phyloP scores from a whole-genome alignment of 2,329 filamentous ascomycete species.

The Aspergillus pseudoterreus region DNA sequence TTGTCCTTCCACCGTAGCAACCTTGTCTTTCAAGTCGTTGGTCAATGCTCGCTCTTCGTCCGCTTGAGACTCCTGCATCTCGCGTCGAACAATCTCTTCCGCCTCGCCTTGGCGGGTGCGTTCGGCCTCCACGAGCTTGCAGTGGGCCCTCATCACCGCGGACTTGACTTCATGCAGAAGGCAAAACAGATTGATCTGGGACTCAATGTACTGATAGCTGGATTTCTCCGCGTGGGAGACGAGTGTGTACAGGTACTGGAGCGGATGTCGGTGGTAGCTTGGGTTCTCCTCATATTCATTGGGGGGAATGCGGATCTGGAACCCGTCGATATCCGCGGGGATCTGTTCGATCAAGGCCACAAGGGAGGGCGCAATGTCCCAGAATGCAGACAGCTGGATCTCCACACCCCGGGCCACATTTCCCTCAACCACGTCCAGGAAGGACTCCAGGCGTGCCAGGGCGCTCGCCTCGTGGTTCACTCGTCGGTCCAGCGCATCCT shows the following conservation, averaged over 20 bases:
- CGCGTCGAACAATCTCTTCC: conserved; percentile 41
- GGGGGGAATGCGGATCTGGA: conserved; percentile 72
- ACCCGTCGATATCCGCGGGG: conserved; percentile 54
- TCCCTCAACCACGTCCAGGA: conserved; percentile 73
- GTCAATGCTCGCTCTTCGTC: conserved; percentile 70
- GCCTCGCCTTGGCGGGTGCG: conserved; percentile 45
- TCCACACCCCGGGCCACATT: conserved; percentile 87
- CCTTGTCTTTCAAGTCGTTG: conserved; percentile 88
- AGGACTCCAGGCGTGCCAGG: conserved; percentile 68
- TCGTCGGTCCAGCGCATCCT: conserved; percentile 71
- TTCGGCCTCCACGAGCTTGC: conserved; percentile 64
- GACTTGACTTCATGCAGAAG: conserved; percentile 87
- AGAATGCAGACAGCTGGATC: conserved; percentile 88
- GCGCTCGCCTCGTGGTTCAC: conserved; percentile 68
- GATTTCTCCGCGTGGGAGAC: conserved; percentile 86
- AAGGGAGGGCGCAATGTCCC: conserved; percentile 90
- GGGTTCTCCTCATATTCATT: conserved; percentile 84
- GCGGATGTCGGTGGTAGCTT: conserved; percentile 70
- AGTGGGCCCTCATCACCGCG: conserved; percentile 66
- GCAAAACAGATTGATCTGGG: conserved; percentile 85
- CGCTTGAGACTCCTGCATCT: conserved; percentile 57
- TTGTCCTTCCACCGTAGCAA: conserved; percentile 82
- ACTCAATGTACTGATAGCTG: conserved; percentile 95
- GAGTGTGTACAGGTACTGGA: conserved; percentile 86
- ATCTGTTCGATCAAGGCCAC: conserved; percentile 75